phyloP scores from a whole-genome alignment of 139 green algal species.

The Picochlorum sp. region DNA sequence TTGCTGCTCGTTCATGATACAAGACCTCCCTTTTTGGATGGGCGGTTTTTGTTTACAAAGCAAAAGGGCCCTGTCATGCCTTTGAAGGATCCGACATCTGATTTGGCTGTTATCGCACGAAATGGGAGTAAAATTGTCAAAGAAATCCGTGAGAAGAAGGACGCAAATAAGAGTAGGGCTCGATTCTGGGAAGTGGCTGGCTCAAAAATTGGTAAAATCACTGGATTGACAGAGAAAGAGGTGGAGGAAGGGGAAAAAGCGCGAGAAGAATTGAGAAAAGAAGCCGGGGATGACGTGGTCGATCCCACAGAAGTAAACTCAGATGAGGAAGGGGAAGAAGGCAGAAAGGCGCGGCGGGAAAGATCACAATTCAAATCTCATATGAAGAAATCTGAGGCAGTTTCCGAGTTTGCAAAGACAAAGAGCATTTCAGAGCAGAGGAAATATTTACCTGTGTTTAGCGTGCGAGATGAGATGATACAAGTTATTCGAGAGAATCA shows the following conservation, averaged over 20 bases:
- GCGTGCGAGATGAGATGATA: slow-evolving; percentile 70
- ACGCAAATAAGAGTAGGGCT: slow-evolving; percentile 74
- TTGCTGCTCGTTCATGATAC: slow-evolving; percentile 96
- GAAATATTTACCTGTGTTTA: slow-evolving; percentile 79
- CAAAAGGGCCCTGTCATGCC: slow-evolving; percentile 81
- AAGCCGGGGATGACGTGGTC: slow-evolving; percentile 31
- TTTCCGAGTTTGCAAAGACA: slow-evolving; percentile 76
- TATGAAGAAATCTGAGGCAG: slow-evolving; percentile 76
- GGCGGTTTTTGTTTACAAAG: slow-evolving; percentile 78
- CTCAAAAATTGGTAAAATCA: slow-evolving; percentile 91
- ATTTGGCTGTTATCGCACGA: slow-evolving; percentile 92
- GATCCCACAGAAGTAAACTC: slow-evolving; percentile 20
- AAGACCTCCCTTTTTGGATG: slow-evolving; percentile 93
- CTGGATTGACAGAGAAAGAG: slow-evolving; percentile 80
- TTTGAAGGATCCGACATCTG: slow-evolving; percentile 85
- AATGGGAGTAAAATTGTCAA: slow-evolving; percentile 57
- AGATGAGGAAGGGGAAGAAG: slow-evolving; percentile 19
- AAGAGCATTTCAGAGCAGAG: slow-evolving; percentile 89
- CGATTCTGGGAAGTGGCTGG: slow-evolving; percentile 96
- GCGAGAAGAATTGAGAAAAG: slow-evolving; percentile 31
- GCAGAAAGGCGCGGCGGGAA: slow-evolving; percentile 38
- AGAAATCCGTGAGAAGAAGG: slow-evolving; percentile 81
- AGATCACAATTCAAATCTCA: slow-evolving; percentile 67
- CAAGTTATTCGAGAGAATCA: slow-evolving; percentile 53
- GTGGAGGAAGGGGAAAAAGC: slow-evolving; percentile 47